phyloP scores from a whole-genome alignment of 2,329 filamentous ascomycete species.

The Colletotrichum aenigma region DNA sequence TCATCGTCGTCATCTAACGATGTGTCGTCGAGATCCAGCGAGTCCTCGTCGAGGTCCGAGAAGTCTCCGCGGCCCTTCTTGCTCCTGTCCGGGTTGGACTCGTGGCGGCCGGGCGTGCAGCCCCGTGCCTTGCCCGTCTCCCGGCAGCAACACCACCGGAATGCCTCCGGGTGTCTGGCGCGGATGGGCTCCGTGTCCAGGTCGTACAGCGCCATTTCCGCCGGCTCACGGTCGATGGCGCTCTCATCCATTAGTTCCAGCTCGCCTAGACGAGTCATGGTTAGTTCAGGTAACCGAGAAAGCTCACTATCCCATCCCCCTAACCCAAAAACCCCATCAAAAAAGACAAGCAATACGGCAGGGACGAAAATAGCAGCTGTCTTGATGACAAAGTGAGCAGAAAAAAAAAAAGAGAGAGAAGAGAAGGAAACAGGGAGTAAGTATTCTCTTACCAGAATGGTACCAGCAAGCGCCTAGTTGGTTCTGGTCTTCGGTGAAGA shows the following conservation, averaged over 20 bases:
- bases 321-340: not conserved
- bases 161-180: slow-evolving; percentile 15
- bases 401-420: not conserved
- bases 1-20: not conserved
- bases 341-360: not conserved
- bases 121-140: not conserved
- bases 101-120: slow-evolving; percentile 15
- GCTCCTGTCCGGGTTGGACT: slow-evolving; percentile 20
- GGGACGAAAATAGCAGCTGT: not conserved
- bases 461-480: slow-evolving; percentile 14
- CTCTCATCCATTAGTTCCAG: slow-evolving; percentile 19
- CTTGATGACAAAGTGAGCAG: not conserved
- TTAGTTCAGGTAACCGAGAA: not conserved
- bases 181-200: slow-evolving; percentile 19
- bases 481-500: slow-evolving; percentile 21
- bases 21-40: slow-evolving; percentile 6
- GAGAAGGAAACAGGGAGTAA: not conserved
- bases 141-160: slow-evolving; percentile 21
- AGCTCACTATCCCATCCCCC: not conserved
- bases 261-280: slow-evolving; percentile 12
- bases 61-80: slow-evolving; percentile 18
- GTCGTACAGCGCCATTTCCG: slow-evolving; percentile 3
- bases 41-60: slow-evolving; percentile 11
- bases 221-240: not conserved
- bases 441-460: slow-evolving; percentile 14